phyloP scores from a whole-genome alignment of 2,329 filamentous ascomycete genomes.

The Alternaria metachromatica region DNA sequence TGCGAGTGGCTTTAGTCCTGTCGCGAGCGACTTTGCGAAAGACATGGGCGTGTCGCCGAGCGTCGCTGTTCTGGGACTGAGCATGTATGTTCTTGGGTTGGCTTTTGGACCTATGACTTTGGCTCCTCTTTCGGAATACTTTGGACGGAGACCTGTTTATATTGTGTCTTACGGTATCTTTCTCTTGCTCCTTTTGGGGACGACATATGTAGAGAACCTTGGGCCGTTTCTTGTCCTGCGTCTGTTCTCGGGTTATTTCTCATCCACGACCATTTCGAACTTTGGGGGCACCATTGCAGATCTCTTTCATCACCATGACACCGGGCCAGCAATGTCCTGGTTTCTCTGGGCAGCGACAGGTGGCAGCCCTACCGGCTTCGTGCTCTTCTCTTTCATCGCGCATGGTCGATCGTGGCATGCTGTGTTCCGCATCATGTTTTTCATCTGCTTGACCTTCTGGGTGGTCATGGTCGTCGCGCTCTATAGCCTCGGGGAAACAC shows the following conservation, averaged over 20 bases:
- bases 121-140: slow-evolving; percentile 49
- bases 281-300: slow-evolving; percentile 56
- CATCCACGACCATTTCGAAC: slow-evolving; percentile 49
- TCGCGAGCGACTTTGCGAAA: slow-evolving; percentile 49
- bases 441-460: slow-evolving; percentile 54
- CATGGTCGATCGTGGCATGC: slow-evolving; percentile 52
- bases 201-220: slow-evolving; percentile 52
- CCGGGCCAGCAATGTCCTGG: slow-evolving; percentile 51
- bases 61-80: slow-evolving; percentile 54
- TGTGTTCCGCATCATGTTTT: slow-evolving; percentile 57
- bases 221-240: slow-evolving; percentile 53
- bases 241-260: slow-evolving; percentile 55
- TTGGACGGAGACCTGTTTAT: slow-evolving; percentile 54
- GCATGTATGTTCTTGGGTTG: slow-evolving; percentile 56
- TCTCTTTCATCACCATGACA: slow-evolving; percentile 52
- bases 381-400: slow-evolving; percentile 56
- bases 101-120: slow-evolving; percentile 51
- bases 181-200: slow-evolving; percentile 52
- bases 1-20: slow-evolving; percentile 58
- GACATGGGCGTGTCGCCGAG: slow-evolving; percentile 52
- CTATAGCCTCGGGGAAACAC: slow-evolving; percentile 51
- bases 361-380: slow-evolving; percentile 55
- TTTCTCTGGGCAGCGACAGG: slow-evolving; percentile 58
- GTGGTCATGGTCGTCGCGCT: slow-evolving; percentile 50
- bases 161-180: slow-evolving; percentile 53